These are phyloP conservation scores for Hymenoscyphus albidus DNA, from an alignment of 2,329 filamentous ascomycete species.

Conservation along the genomic window DNA sequence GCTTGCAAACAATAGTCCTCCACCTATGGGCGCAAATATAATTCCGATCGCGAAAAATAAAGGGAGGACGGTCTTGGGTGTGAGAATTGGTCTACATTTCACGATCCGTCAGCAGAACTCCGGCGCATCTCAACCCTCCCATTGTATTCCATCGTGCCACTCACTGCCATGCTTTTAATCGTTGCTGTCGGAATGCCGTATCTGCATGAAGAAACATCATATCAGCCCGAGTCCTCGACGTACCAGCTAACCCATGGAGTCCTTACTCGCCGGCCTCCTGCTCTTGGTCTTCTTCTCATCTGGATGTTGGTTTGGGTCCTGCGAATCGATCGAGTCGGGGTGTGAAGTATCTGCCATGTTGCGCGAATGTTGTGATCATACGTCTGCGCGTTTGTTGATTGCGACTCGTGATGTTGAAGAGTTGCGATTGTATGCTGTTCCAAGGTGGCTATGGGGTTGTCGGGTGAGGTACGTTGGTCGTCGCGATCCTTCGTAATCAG, in stretches of 20 bases:
- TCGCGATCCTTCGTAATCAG: slow-evolving; percentile 19
- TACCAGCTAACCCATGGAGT: slow-evolving; percentile 13
- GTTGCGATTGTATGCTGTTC: not conserved
- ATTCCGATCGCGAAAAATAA: slow-evolving; percentile 88
- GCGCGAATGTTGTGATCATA: slow-evolving; percentile 26
- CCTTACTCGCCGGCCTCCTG: slow-evolving; percentile 81
- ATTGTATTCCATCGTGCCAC: slow-evolving; percentile 35
- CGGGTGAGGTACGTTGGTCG: slow-evolving; percentile 11
- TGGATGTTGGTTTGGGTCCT: slow-evolving; percentile 50
- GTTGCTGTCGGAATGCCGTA: slow-evolving; percentile 94
- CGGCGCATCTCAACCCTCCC: slow-evolving; percentile 4
- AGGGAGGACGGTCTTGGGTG: slow-evolving; percentile 87
- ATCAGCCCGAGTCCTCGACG: not conserved
- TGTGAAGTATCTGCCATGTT: slow-evolving; percentile 33
- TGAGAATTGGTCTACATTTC: slow-evolving; percentile 74
- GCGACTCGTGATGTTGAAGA: not conserved
- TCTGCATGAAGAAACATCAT: slow-evolving; percentile 49
- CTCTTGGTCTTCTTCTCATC: slow-evolving; percentile 80
- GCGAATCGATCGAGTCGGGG: slow-evolving; percentile 51
- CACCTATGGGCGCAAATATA: slow-evolving; percentile 91
- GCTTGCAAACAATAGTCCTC: slow-evolving; percentile 80
- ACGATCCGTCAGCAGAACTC: slow-evolving; percentile 22
- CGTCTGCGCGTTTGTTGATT: slow-evolving; percentile 11
- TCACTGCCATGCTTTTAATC: slow-evolving; percentile 97
- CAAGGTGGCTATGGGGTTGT: not conserved